Conservation (phyloP, 2,329 filamentous ascomycete species). For the Rasamsonia emersonii region DNA sequence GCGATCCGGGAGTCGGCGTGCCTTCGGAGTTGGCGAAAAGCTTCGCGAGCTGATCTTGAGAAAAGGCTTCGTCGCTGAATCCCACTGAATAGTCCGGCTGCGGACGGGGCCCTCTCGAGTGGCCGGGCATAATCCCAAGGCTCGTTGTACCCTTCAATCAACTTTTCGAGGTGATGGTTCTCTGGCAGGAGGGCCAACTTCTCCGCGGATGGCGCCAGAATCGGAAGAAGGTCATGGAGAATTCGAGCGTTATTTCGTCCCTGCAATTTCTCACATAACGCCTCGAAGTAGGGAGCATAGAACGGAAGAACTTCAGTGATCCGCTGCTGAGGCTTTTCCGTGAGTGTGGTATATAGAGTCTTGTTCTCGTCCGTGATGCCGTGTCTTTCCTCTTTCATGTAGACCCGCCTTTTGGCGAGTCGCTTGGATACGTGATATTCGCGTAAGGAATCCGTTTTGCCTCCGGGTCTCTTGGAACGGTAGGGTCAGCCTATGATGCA, state of each 20-base stretch:
- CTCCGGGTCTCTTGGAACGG: conserved; percentile 14
- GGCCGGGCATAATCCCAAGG: conserved; percentile 23
- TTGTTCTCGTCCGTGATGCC: conserved; percentile 17
- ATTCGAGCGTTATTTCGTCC: conserved; percentile 25
- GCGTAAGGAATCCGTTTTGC: conserved; percentile 12
- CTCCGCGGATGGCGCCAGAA: conserved; percentile 30
- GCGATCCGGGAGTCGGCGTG: conserved; percentile 9
- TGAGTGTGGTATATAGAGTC: conserved; percentile 16
- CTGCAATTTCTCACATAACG: conserved; percentile 20
- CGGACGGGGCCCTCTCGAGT: conserved; percentile 18
- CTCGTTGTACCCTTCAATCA: conserved; percentile 28
- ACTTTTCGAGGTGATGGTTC: conserved; percentile 14
- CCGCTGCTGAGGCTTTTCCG: conserved; percentile 7
- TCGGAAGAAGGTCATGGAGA: conserved; percentile 23
- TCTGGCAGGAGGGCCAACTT: conserved; percentile 17
- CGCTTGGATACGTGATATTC: conserved; percentile 10
- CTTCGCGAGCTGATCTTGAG: conserved; percentile 23
- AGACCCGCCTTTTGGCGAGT: conserved; percentile 13
- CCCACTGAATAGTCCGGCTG: conserved; percentile 31
- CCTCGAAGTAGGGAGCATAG: conserved; percentile 24
- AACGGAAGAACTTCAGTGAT: conserved; percentile 23
- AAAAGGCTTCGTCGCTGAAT: conserved; percentile 26
- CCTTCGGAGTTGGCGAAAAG: conserved; percentile 18
- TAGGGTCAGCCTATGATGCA: conserved; percentile 12
- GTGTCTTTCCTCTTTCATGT: conserved; percentile 11